A percentile compares a stretch with the other conserved stretches of the same genome.
phyloP scores from a whole-genome alignment of 805 yeast genomes.

The Blastobotrys muscicola region DNA sequence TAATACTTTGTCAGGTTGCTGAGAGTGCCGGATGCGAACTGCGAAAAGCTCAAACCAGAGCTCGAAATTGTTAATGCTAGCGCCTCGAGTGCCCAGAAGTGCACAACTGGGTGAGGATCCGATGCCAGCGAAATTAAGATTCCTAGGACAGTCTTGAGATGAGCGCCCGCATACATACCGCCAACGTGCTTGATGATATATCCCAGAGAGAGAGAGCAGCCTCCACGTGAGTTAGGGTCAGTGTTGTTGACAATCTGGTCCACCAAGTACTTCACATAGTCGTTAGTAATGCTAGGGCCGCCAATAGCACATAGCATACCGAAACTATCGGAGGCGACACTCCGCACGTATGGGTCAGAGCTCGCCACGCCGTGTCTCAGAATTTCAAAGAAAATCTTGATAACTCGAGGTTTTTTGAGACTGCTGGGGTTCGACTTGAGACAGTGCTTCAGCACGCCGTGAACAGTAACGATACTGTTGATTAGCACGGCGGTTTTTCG shows the following conservation, averaged over 20 bases:
- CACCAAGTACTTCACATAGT: constrained; percentile 44
- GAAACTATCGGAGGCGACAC: constrained; percentile 45
- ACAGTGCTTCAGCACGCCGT: constrained; percentile 35
- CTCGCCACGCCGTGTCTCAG: constrained; percentile 34
- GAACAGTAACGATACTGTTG: constrained; percentile 57
- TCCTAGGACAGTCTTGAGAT: constrained; percentile 40
- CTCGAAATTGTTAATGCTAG: constrained; percentile 46
- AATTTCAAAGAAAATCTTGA: constrained; percentile 41
- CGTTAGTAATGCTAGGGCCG: constrained; percentile 24
- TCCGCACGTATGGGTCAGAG: constrained; percentile 35
- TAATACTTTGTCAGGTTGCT: constrained; percentile 32
- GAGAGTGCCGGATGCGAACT: constrained; percentile 37
- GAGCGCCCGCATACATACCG: constrained; percentile 29
- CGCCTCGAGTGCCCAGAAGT: constrained; percentile 60
- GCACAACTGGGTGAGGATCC: constrained; percentile 84
- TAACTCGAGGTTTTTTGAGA: constrained; percentile 31
- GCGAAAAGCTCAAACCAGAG: constrained; percentile 38
- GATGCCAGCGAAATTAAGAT: constrained; percentile 49
- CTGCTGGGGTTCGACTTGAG: constrained; percentile 3
- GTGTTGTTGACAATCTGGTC: constrained; percentile 57
- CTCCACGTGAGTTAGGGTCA: constrained; percentile 57
- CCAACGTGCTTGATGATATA: constrained; percentile 35
- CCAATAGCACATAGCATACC: constrained; percentile 39
- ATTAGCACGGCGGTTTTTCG: constrained; percentile 43
- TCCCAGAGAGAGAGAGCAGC: constrained; percentile 42